phyloP scores from a whole-genome alignment of 495 filamentous ascomycete species.

The Penicillium egyptiacum region DNA sequence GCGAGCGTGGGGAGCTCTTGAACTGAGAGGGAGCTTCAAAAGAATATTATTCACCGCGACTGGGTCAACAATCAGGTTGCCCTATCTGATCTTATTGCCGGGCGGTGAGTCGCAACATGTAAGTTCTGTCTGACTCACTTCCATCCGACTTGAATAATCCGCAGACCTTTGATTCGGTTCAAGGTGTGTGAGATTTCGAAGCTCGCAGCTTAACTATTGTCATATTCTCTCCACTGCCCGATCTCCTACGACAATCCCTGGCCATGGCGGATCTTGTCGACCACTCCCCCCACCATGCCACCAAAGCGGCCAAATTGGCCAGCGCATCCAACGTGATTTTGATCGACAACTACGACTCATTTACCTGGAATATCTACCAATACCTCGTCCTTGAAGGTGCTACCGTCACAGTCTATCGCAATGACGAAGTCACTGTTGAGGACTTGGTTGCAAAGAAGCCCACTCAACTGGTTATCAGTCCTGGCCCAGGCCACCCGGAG shows the following conservation, averaged over 20 bases:
- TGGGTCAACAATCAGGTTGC: slow-evolving; percentile 19
- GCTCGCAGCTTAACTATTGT: slow-evolving; percentile 16
- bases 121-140: slow-evolving; percentile 22
- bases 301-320: slow-evolving; percentile 62
- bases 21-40: slow-evolving; percentile 16
- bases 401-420: slow-evolving; percentile 81
- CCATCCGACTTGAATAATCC: not conserved
- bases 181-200: slow-evolving; percentile 1
- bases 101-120: slow-evolving; percentile 34
- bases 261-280: slow-evolving; percentile 62
- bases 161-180: not conserved
- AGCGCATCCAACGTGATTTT: slow-evolving; percentile 88
- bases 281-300: slow-evolving; percentile 80
- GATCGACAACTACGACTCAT: slow-evolving; percentile 99
- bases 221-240: not conserved
- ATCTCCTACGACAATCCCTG: slow-evolving; percentile 4
- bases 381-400: slow-evolving; percentile 95
- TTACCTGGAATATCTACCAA: slow-evolving; percentile 99
- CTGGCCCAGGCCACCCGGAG: slow-evolving; percentile 87
- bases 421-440: slow-evolving; percentile 84
- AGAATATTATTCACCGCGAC: slow-evolving; percentile 22
- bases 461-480: slow-evolving; percentile 92
- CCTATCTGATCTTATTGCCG: slow-evolving; percentile 38
- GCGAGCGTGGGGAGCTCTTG: slow-evolving; percentile 11
- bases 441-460: slow-evolving; percentile 79